Percentiles rank a stretch among this genome's conserved stretches.
phyloP scores from a whole-genome alignment of 768 basidiomycete species.

The Podaxis pistillaris region DNA sequence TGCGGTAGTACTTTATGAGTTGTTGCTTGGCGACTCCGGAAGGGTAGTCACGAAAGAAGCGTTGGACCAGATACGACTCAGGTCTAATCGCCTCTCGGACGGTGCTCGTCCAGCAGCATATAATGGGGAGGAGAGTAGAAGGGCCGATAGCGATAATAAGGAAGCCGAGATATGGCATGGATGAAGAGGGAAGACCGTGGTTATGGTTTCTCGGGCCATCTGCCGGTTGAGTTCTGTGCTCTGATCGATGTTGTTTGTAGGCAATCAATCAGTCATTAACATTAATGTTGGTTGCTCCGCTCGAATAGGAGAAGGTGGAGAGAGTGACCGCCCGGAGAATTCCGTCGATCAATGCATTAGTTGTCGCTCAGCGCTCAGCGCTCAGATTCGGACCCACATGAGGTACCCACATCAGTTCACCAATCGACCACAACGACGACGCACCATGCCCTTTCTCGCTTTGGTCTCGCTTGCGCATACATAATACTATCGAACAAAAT shows the following conservation, averaged over 20 bases:
- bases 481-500: too few relatives aligned
- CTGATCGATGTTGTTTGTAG: too few relatives aligned
- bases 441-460: too few relatives aligned
- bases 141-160: background rate
- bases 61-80: background rate
- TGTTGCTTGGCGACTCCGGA: conserved; percentile 3
- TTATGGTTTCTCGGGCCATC: background rate
- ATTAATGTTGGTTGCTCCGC: background rate
- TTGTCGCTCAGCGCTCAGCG: background rate
- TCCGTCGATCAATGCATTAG: background rate
- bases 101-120: background rate
- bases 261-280: background rate
- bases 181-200: background rate
- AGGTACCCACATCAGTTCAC: background rate
- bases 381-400: background rate
- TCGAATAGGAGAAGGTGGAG: background rate
- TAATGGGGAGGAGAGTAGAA: background rate
- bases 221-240: too few relatives aligned
- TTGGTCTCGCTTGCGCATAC: too few relatives aligned
- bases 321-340: background rate
- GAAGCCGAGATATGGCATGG: background rate
- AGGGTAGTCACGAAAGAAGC: background rate
- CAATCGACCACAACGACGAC: background rate
- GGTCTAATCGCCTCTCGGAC: background rate
- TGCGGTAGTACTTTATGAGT: background rate